Base-by-base conservation (phyloP, 176 grass and related monocot species). In the Musa acuminata region DNA sequence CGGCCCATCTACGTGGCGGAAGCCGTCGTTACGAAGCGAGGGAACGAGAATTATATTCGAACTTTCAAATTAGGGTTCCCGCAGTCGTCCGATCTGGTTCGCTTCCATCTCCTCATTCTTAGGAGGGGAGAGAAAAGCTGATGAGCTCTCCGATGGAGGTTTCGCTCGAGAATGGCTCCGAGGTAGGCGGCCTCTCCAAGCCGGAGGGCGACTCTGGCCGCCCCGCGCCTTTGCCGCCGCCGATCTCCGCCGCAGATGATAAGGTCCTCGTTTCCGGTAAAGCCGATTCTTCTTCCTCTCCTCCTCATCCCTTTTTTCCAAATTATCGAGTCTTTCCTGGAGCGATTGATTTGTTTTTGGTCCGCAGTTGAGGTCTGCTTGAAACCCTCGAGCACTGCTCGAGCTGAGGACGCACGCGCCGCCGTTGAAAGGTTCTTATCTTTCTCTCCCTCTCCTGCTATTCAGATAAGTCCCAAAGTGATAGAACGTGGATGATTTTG, bases 111-210 rank as follows among this genome's bases (percentile, higher is more conserved):
- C 9, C 8, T 11, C 22, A 65, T 11, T 35, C 29, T 35, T 4
- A 2, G 43, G 17, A 20, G 7, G 17, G 9, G 48, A 51, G 21
- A 21, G 6, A 2, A 22, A 67, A 49, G 55, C 29, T 81, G 75
- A 92, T 92, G 93, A 92, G 85, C 67, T 72, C 85, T 55, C 89
- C 89, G 21, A 96, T 96, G 93, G 89, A 96, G 79, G 73, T 92
- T 26, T 88, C 93, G 71, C 88, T 89, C 75, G 72, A 79, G 51
- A 49, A 55, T 12, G 13, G 76, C 80, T 74, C 68, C 26, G 86
- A 80, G 25, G 24, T 67, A 13, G 24, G 17, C 14, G 26, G 35
- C 59, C 13, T 24, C 60, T n/a, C 13, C 21, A 52, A 26, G 35
- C 13, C 20, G 12, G 78, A 62, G 10, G 78, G 4, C 4, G 60